Conservation (phyloP, 148 eudicot species). For the Amaranthus hypochondriacus region DNA sequence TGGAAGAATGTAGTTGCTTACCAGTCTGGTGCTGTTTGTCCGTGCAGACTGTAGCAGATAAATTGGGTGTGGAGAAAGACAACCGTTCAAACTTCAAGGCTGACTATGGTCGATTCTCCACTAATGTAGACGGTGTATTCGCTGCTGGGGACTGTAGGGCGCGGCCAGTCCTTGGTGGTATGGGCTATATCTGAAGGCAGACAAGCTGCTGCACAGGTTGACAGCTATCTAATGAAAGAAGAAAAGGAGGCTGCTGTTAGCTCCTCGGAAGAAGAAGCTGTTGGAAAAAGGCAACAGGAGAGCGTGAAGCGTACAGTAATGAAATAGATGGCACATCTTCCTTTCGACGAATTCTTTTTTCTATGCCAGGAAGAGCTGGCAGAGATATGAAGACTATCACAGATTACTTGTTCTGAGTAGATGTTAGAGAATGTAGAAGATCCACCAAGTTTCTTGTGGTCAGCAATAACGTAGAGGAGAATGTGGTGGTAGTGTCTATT, state of each 20-base stretch:
- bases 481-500: slow-evolving; percentile 28
- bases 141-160: slow-evolving; percentile 98
- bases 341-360: neutral
- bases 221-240: slow-evolving; percentile 58
- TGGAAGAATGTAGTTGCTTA: neutral
- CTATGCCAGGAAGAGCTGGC: neutral
- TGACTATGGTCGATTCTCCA: slow-evolving; percentile 64
- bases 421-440: slow-evolving; percentile 9
- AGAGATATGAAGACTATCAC: neutral
- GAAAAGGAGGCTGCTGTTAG: slow-evolving; percentile 24
- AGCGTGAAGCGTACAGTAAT: slow-evolving; percentile 31
- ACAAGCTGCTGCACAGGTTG: slow-evolving; percentile 88
- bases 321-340: slow-evolving; percentile 8
- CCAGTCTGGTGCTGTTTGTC: slow-evolving; percentile 5
- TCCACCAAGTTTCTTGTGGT: slow-evolving; percentile 24
- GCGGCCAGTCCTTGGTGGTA: slow-evolving; percentile 95
- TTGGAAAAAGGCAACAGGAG: slow-evolving; percentile 33
- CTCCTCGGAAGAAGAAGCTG: slow-evolving; percentile 25
- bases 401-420: neutral
- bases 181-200: slow-evolving; percentile 98
- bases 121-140: slow-evolving; percentile 80
- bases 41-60: slow-evolving; percentile 60
- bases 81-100: slow-evolving; percentile 89
- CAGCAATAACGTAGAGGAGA: slow-evolving; percentile 9
- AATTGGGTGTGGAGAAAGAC: slow-evolving; percentile 79